Percentiles rank a stretch among this genome's conserved stretches.
phyloP scores from a whole-genome alignment of 2,329 filamentous ascomycete genomes.

The Fusarium sp. region DNA sequence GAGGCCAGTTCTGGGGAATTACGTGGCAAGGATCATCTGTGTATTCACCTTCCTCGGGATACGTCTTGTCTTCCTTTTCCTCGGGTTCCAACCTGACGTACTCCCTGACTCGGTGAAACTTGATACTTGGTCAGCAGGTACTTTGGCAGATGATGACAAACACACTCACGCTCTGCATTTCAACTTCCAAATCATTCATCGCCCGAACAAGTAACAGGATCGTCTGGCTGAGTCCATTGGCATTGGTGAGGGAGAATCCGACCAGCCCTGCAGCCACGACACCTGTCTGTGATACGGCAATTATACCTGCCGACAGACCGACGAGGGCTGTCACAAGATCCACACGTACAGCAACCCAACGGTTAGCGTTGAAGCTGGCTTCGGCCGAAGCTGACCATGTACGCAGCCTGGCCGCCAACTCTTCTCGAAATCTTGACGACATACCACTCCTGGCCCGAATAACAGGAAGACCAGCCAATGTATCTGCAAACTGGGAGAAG shows the following conservation, averaged over 20 bases:
- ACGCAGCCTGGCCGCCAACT: constrained; percentile 60
- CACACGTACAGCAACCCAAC: constrained; percentile 64
- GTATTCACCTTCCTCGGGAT: constrained; percentile 51
- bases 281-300: constrained; percentile 58
- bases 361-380: constrained; percentile 63
- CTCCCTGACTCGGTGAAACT: constrained; percentile 60
- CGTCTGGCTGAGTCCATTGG: constrained; percentile 60
- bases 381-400: constrained; percentile 57
- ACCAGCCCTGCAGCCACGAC: constrained; percentile 60
- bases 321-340: constrained; percentile 64
- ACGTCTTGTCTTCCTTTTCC: constrained; percentile 52
- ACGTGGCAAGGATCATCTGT: constrained; percentile 49
- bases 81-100: constrained; percentile 55
- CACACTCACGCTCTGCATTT: constrained; percentile 62
- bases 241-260: constrained; percentile 64
- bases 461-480: constrained; percentile 57
- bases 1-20: constrained; percentile 56
- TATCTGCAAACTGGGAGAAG: constrained; percentile 65
- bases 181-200: constrained; percentile 65
- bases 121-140: constrained; percentile 21
- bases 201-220: constrained; percentile 61
- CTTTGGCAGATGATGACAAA: background rate
- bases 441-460: constrained; percentile 61
- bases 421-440: constrained; percentile 55
- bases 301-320: constrained; percentile 59